Conservation (phyloP, 306 rosid genomes). For the Amphicarpaea edgeworthii region DNA sequence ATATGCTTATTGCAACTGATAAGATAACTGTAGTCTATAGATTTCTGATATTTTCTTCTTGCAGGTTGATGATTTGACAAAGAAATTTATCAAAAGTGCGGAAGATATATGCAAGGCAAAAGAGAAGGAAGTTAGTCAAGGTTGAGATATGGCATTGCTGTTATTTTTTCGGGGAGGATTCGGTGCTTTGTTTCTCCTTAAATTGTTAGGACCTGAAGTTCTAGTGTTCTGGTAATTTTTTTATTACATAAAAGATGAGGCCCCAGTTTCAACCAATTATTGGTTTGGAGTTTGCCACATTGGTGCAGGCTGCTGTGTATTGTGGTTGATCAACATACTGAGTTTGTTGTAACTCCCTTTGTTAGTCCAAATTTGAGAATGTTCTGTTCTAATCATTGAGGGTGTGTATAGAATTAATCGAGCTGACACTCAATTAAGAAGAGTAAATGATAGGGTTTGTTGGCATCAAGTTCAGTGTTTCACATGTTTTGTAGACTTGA, state of each 20-base stretch:
- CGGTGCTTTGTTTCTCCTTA: neutral
- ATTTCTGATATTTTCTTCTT: conserved; percentile 41
- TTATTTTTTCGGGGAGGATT: neutral
- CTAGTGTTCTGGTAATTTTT: neutral
- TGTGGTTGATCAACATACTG: neutral
- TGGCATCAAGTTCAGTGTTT: neutral
- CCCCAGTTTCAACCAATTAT: neutral
- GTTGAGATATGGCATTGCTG: conserved; percentile 46
- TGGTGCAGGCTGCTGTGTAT: neutral
- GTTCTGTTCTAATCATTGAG: neutral
- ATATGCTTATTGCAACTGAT: conserved; percentile 7
- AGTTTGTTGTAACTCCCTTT: neutral
- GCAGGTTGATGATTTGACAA: conserved; percentile 90
- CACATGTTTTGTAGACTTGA: neutral
- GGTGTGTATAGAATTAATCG: neutral
- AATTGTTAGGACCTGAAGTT: neutral
- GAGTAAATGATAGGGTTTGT: neutral
- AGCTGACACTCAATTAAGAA: neutral
- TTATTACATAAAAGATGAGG: neutral
- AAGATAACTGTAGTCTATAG: conserved; percentile 13
- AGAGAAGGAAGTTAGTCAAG: conserved; percentile 82
- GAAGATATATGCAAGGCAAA: conserved; percentile 88
- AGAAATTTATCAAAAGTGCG: conserved; percentile 76
- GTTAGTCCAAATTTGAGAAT: conserved; percentile 8
- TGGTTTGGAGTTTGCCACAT: neutral